Conservation (phyloP, 2,329 filamentous ascomycete genomes). For the Pleomassaria siparia region DNA sequence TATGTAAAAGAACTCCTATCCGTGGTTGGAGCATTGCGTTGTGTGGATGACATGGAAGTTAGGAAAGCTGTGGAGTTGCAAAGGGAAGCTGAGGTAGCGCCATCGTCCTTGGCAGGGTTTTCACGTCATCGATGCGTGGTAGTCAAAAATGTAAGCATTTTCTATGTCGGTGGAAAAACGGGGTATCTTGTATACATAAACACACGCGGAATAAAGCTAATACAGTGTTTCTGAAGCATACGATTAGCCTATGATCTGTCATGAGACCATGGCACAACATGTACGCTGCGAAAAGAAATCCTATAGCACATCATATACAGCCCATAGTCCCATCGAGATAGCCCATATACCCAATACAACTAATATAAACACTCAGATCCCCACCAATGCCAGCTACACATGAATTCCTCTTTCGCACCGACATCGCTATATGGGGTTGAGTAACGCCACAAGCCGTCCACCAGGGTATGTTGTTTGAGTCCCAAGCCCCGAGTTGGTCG, state of each 20-base stretch:
- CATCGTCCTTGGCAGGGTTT: background rate
- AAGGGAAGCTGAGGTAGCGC: background rate
- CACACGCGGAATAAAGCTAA: no score
- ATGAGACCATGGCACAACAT: background rate
- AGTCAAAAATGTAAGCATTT: no score
- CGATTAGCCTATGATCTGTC: no score
- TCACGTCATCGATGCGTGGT: no score
- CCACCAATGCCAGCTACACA: constrained; percentile 18
- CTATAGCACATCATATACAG: background rate
- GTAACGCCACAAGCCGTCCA: background rate
- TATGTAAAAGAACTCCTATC: constrained; percentile 22
- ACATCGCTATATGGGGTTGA: background rate
- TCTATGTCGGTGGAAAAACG: no score
- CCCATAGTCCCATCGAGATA: no score
- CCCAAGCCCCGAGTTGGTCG: background rate
- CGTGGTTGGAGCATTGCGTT: constrained; percentile 36
- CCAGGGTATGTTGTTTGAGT: background rate
- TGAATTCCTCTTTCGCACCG: background rate
- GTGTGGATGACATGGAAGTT: constrained; percentile 9
- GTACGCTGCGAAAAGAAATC: background rate
- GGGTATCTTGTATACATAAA: no score
- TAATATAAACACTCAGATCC: no score
- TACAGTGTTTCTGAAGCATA: no score
- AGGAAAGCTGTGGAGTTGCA: background rate
- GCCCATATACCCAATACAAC: no score